Evolutionary conservation across 1,284 basidiomycete genomes (phyloP).

Genomic region (Singerocomus inundabilis): DNA sequence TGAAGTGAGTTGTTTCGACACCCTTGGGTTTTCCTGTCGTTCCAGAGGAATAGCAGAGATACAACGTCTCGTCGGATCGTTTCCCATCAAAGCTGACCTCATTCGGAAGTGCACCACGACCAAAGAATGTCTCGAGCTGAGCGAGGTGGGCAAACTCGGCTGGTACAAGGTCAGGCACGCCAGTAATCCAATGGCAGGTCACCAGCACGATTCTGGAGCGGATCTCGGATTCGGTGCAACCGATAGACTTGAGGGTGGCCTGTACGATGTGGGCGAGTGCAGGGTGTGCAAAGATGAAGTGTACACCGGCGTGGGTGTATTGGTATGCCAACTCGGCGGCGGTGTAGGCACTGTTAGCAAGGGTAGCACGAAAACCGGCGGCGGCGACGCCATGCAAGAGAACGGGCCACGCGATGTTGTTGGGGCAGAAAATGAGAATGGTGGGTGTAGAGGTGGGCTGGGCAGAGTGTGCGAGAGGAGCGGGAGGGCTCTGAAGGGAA

Average conservation of each 20-base stretch:
- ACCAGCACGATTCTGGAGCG: constrained; percentile 47
- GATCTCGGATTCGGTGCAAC: constrained; percentile 41
- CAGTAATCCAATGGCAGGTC: constrained; percentile 40
- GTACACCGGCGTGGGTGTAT: constrained; percentile 53
- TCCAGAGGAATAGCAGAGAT: constrained; percentile 68
- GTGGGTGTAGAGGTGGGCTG: constrained; percentile 38
- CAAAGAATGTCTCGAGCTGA: constrained; percentile 44
- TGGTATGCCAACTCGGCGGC: constrained; percentile 47
- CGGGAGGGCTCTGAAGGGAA: constrained; percentile 40
- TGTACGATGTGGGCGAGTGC: constrained; percentile 45
- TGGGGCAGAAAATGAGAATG: constrained; percentile 57
- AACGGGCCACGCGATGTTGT: constrained; percentile 64
- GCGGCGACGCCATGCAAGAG: constrained; percentile 55
- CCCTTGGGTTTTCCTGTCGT: constrained; percentile 64
- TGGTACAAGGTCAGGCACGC: constrained; percentile 35
- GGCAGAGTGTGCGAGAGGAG: constrained; percentile 25
- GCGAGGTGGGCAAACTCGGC: constrained; percentile 29
- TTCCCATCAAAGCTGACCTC: constrained; percentile 53
- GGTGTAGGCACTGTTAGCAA: constrained; percentile 47
- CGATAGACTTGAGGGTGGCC: constrained; percentile 44
- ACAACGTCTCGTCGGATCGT: constrained; percentile 50
- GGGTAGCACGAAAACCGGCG: constrained; percentile 50
- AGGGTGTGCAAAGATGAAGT: constrained; percentile 53
- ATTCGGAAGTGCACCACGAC: constrained; percentile 40
- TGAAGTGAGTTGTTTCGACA: constrained; percentile 67